Evolutionary conservation across 1,284 basidiomycete genomes (phyloP).

Genomic region (Coniophora puteana): DNA sequence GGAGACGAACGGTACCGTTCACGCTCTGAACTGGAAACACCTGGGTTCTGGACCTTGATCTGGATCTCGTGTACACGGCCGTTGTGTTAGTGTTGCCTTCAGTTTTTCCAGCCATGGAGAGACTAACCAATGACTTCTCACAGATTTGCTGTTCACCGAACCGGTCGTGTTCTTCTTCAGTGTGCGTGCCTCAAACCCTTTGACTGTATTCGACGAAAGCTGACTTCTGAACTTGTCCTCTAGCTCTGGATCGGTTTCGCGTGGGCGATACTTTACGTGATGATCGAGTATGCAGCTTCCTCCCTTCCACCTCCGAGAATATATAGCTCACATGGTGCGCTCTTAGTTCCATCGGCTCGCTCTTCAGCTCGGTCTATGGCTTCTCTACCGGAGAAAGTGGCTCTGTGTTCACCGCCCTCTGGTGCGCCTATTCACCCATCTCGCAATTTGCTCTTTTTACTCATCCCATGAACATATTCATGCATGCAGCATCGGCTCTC

Average conservation of each 20-base stretch:
- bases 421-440: conserved; percentile 28
- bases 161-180: conserved; percentile 58
- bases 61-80: conserved; percentile 51
- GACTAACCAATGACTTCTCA: neutral
- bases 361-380: conserved; percentile 46
- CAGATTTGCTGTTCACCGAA: conserved; percentile 55
- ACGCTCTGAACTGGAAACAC: conserved; percentile 44
- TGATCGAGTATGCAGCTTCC: conserved; percentile 40
- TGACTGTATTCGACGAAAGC: neutral
- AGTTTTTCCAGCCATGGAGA: neutral
- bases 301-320: neutral
- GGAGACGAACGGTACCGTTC: conserved; percentile 46
- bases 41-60: conserved; percentile 40
- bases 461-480: too few species aligned
- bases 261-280: conserved; percentile 62
- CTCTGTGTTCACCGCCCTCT: conserved; percentile 43
- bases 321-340: neutral
- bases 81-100: conserved; percentile 33
- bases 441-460: conserved; percentile 5
- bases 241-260: conserved; percentile 58
- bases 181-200: conserved; percentile 23
- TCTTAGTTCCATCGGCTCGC: conserved; percentile 44
- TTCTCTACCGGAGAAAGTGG: conserved; percentile 52
- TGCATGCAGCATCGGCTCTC: conserved; percentile 26
- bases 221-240: conserved; percentile 3